phyloP scores from a whole-genome alignment of 176 grass and related monocot genomes.

The Zoysia japonica region DNA sequence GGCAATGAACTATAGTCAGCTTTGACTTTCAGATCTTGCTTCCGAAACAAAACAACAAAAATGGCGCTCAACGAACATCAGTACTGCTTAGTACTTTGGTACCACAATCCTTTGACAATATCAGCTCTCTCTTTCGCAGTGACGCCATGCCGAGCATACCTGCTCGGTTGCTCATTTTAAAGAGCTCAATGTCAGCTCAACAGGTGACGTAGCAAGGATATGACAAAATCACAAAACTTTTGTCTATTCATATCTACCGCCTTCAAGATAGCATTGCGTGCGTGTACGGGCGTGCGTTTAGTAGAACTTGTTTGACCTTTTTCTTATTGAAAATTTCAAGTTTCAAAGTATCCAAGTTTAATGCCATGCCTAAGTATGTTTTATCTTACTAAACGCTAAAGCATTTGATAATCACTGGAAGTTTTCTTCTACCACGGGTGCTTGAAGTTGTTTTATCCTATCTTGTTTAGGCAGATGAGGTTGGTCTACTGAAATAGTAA shows the following conservation, averaged over 20 bases:
- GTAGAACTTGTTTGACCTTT: neutral
- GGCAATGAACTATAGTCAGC: neutral
- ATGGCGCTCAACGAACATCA: slow-evolving; percentile 13
- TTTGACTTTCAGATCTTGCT: neutral
- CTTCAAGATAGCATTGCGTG: slow-evolving; percentile 14
- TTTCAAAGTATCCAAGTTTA: slow-evolving; percentile 1
- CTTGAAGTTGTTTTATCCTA: neutral
- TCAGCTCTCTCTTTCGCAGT: slow-evolving; percentile 27
- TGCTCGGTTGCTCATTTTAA: neutral
- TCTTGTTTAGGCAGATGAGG: too few species aligned
- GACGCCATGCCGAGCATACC: slow-evolving; percentile 3
- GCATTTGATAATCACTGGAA: neutral
- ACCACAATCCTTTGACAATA: slow-evolving; percentile 24
- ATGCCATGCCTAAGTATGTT: neutral
- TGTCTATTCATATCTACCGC: neutral
- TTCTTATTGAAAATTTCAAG: neutral
- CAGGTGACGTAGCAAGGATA: neutral
- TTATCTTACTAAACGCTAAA: neutral
- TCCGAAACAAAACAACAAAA: neutral
- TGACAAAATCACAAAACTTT: slow-evolving; percentile 23
- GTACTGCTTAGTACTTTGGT: slow-evolving; percentile 25
- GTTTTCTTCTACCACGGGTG: slow-evolving; percentile 10
- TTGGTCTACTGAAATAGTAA: too few species aligned
- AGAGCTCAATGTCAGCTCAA: slow-evolving; percentile 38
- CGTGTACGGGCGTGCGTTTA: neutral